Evolutionary conservation across 768 basidiomycete genomes (phyloP).

Genomic region (Cyclocybe aegerita): DNA sequence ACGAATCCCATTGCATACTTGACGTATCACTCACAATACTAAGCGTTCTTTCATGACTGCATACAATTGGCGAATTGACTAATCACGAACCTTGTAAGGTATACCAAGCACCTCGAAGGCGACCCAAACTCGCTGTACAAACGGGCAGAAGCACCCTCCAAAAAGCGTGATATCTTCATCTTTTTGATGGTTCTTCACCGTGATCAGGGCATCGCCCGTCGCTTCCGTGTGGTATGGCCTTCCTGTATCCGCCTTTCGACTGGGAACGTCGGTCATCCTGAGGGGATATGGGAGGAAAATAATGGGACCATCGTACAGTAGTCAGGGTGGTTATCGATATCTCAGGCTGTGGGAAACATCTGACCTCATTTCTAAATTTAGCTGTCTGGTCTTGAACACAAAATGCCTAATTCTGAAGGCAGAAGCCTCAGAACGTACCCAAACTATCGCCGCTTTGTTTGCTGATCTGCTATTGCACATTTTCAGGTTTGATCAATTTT

Average conservation of each 20-base stretch:
- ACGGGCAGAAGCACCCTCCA: conserved; percentile 75
- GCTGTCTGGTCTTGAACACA: too few species aligned
- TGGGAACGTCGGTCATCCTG: not conserved
- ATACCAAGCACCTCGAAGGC: conserved; percentile 69
- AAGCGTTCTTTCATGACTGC: not conserved
- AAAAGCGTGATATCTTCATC: conserved; percentile 65
- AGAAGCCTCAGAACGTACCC: too few species aligned
- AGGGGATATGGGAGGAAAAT: too few species aligned
- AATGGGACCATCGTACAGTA: too few species aligned
- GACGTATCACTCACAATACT: conserved; percentile 19
- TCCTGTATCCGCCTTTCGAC: conserved; percentile 23
- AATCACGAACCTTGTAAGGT: conserved; percentile 60
- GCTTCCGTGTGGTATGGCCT: conserved; percentile 36
- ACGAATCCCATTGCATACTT: not conserved
- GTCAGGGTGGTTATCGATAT: too few species aligned
- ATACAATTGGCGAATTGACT: not conserved
- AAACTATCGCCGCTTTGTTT: too few species aligned
- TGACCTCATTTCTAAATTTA: too few species aligned
- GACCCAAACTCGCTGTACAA: conserved; percentile 82
- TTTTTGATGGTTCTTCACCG: conserved; percentile 46
- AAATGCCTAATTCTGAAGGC: too few species aligned
- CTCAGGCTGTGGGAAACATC: too few species aligned
- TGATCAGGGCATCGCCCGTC: conserved; percentile 53
- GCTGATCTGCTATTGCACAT: too few species aligned
- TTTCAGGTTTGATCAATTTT: too few species aligned